Percentiles rank a stretch among this genome's conserved stretches.
Evolutionary conservation across 352 stramenopile genomes (phyloP).

Genomic region (Aphanomyces cochlioides): DNA sequence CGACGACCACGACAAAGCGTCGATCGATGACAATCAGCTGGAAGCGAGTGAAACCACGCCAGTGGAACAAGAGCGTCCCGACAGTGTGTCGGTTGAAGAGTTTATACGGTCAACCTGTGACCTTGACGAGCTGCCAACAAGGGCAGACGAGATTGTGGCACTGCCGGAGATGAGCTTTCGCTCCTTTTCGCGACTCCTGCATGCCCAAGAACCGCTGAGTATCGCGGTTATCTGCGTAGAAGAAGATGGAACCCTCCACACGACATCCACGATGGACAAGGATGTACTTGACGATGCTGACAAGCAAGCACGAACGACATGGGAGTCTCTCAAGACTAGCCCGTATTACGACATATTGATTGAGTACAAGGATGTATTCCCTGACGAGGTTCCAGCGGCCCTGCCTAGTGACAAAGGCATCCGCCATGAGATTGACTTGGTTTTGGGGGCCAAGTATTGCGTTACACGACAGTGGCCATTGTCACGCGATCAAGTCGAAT

Average conservation of each 20-base stretch:
- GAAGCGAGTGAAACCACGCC: too few relatives aligned
- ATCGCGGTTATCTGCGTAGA: background rate
- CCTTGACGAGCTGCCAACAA: background rate
- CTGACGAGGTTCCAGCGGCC: background rate
- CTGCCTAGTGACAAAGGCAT: background rate
- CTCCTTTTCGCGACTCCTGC: background rate
- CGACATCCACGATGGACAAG: background rate
- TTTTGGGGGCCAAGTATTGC: constrained; percentile 15
- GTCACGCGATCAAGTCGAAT: constrained; percentile 28
- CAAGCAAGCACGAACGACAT: constrained; percentile 4
- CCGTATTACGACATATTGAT: background rate
- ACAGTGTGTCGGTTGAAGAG: too few relatives aligned
- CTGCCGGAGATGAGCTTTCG: constrained; percentile 1
- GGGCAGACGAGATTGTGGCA: background rate
- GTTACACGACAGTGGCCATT: constrained; percentile 31
- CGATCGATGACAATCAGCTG: too few relatives aligned
- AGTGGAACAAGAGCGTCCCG: too few relatives aligned
- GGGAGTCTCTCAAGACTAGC: background rate
- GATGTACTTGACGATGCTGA: background rate
- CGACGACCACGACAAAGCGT: too few relatives aligned
- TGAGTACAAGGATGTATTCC: background rate
- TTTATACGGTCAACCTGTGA: background rate
- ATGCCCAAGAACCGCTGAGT: background rate
- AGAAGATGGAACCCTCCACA: background rate
- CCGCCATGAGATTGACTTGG: constrained; percentile 27